phyloP scores from a whole-genome alignment of 257 asterid species.

The Salvia hispanica region DNA sequence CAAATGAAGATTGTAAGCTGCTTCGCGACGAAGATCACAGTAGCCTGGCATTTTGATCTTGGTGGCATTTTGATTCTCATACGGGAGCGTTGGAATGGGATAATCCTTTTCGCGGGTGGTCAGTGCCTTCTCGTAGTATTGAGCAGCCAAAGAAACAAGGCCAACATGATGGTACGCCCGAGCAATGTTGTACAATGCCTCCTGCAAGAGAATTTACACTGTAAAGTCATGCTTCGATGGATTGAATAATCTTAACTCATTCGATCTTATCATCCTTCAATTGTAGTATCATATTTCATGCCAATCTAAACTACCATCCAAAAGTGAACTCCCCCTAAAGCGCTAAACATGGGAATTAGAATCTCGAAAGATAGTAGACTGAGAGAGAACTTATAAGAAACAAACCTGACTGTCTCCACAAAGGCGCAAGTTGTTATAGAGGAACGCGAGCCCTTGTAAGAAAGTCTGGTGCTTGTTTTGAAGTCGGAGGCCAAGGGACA shows the following conservation, averaged over 20 bases:
- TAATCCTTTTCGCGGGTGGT: slow-evolving; percentile 51
- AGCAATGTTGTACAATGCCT: slow-evolving; percentile 68
- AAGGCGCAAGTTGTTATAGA: slow-evolving; percentile 55
- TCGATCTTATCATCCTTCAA: too few relatives aligned
- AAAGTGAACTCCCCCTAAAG: too few relatives aligned
- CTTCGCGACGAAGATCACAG: slow-evolving; percentile 81
- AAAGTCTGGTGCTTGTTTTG: slow-evolving; percentile 82
- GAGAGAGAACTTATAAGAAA: slow-evolving; percentile 16
- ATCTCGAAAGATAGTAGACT: neutral
- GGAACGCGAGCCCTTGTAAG: slow-evolving; percentile 78
- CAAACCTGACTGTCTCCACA: slow-evolving; percentile 66
- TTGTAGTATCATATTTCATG: too few relatives aligned
- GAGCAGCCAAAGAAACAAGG: slow-evolving; percentile 63
- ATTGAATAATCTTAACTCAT: too few relatives aligned
- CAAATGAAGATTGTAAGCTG: slow-evolving; percentile 79
- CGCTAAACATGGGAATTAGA: neutral
- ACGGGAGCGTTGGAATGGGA: slow-evolving; percentile 66
- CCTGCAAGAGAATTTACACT: slow-evolving; percentile 39
- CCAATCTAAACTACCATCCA: too few relatives aligned
- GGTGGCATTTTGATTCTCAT: slow-evolving; percentile 45
- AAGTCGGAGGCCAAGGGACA: slow-evolving; percentile 75
- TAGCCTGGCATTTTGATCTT: slow-evolving; percentile 49
- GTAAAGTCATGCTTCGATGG: too few relatives aligned
- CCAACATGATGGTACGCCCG: slow-evolving; percentile 88
- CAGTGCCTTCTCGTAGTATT: slow-evolving; percentile 68